phyloP scores from a whole-genome alignment of 805 yeast genomes.

The Suhomyces pyralidae region DNA sequence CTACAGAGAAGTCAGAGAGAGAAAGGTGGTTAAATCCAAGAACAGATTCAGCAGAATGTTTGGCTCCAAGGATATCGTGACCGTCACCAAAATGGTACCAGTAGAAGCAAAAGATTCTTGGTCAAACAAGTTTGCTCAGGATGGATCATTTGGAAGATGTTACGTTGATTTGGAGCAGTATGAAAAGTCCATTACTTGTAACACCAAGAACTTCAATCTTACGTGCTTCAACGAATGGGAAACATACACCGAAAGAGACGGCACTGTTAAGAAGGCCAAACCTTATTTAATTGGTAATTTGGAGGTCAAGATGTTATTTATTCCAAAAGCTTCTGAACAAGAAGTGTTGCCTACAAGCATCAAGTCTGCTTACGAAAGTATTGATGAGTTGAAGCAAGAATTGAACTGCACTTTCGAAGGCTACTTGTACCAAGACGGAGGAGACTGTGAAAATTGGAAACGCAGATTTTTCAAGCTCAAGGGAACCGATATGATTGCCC shows the following conservation, averaged over 20 bases:
- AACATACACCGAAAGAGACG: conserved; percentile 18
- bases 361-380: conserved; percentile 39
- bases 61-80: conserved; percentile 47
- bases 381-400: conserved; percentile 31
- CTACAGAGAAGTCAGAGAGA: conserved; percentile 59
- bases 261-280: conserved; percentile 28
- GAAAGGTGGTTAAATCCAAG: conserved; percentile 45
- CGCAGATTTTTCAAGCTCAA: conserved; percentile 71
- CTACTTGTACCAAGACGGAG: conserved; percentile 83
- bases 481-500: conserved; percentile 72
- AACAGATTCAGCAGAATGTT: conserved; percentile 46
- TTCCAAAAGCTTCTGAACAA: conserved; percentile 57
- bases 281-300: conserved; percentile 67
- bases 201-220: conserved; percentile 48
- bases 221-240: conserved; percentile 86
- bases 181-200: conserved; percentile 54
- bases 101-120: conserved; percentile 56
- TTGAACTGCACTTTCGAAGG: conserved; percentile 50
- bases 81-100: conserved; percentile 51
- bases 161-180: conserved; percentile 61
- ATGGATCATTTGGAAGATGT: conserved; percentile 86
- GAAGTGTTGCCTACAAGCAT: conserved; percentile 74
- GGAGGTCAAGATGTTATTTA: conserved; percentile 63
- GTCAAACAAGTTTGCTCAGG: conserved; percentile 66
- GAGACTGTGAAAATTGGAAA: conserved; percentile 75